A percentile compares a stretch with the other conserved stretches of the same genome.
Evolutionary conservation across 257 asterid species (phyloP).

Genomic region (Fraxinus anomala): DNA sequence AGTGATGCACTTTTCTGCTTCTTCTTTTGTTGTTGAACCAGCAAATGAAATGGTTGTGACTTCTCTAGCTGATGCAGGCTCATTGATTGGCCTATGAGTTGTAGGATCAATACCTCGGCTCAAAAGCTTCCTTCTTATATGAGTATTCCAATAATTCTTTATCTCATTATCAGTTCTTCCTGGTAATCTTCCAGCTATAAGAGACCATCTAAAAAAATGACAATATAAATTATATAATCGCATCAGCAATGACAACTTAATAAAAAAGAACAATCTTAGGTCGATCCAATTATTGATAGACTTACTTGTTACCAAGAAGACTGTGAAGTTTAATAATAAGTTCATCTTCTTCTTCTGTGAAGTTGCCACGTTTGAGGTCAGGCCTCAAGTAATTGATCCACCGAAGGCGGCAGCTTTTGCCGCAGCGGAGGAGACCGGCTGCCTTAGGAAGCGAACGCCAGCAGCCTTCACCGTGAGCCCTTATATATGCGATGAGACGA

Average conservation of each 20-base stretch:
- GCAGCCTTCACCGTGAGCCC: conserved; percentile 91
- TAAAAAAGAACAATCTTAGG: background rate
- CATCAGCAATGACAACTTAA: background rate
- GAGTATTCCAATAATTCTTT: conserved; percentile 92
- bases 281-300: background rate
- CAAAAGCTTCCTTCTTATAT: conserved; percentile 74
- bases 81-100: conserved; percentile 63
- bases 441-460: conserved; percentile 98
- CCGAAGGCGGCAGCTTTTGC: conserved; percentile 88
- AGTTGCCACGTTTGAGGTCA: conserved; percentile 90
- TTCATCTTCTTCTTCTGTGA: conserved; percentile 81
- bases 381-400: conserved; percentile 94
- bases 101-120: conserved; percentile 84
- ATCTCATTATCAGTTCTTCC: conserved; percentile 95
- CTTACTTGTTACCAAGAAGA: conserved; percentile 91
- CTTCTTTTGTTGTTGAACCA: conserved; percentile 20
- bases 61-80: conserved; percentile 24
- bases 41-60: conserved; percentile 41
- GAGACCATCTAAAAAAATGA: conserved; percentile 64
- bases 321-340: conserved; percentile 88
- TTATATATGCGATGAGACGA: conserved; percentile 68
- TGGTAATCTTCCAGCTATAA: conserved; percentile 87
- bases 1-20: conserved; percentile 5
- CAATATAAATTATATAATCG: background rate
- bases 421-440: conserved; percentile 94